Conservation (phyloP, 2,329 filamentous ascomycete genomes). For the Fulvia fulva region DNA sequence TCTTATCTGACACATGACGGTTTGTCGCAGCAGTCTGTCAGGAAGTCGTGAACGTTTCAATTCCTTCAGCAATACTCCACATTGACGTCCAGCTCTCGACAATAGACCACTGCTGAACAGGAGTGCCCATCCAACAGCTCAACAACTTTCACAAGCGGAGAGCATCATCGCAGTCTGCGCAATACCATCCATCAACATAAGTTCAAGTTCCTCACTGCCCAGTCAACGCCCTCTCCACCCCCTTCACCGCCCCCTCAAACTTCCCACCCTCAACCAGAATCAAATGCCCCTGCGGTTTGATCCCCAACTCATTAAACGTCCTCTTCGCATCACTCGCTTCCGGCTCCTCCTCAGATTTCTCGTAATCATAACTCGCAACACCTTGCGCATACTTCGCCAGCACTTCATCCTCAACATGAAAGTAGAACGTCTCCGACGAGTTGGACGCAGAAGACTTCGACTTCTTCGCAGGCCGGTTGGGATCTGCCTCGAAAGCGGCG, state of each 20-base stretch:
- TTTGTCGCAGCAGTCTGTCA: too few species aligned
- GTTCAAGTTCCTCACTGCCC: background rate
- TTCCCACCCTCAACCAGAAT: slow-evolving; percentile 78
- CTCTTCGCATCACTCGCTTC: slow-evolving; percentile 84
- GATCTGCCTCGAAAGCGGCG: slow-evolving; percentile 70
- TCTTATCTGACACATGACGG: too few species aligned
- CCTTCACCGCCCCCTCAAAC: slow-evolving; percentile 72
- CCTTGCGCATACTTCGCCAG: slow-evolving; percentile 71
- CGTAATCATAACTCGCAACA: slow-evolving; percentile 69
- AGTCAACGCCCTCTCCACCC: slow-evolving; percentile 66
- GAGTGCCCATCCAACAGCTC: too few species aligned
- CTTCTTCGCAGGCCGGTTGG: slow-evolving; percentile 59
- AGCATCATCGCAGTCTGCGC: too few species aligned
- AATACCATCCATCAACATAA: too few species aligned
- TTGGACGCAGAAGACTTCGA: slow-evolving; percentile 47
- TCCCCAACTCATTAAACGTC: slow-evolving; percentile 88
- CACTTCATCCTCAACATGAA: slow-evolving; percentile 93
- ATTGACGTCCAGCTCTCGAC: too few species aligned
- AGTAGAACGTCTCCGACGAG: slow-evolving; percentile 67
- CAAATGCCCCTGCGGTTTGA: slow-evolving; percentile 78
- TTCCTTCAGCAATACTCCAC: too few species aligned
- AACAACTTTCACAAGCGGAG: too few species aligned
- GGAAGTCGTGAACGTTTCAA: too few species aligned
- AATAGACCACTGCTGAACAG: too few species aligned
- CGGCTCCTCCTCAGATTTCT: slow-evolving; percentile 67